Percentiles rank a stretch among this genome's conserved stretches.
phyloP scores from a whole-genome alignment of 1,139 yeast genomes.

The Sugiyamaella neomexicana region DNA sequence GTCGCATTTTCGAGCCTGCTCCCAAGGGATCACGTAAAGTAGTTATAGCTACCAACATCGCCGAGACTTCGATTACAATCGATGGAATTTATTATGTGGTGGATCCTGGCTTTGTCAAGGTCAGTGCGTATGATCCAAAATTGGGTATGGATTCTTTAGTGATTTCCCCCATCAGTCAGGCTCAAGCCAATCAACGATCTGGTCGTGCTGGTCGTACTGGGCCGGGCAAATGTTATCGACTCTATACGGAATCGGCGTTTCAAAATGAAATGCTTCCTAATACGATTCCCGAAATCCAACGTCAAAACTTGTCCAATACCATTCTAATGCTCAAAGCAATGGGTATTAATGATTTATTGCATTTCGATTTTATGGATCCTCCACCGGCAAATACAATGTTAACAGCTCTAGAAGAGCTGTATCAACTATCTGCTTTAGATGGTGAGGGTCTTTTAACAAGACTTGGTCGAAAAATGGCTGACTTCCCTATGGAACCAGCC shows the following conservation, averaged over 20 bases:
- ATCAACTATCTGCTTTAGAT: slow-evolving; percentile 78
- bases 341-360: slow-evolving; percentile 81
- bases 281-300: slow-evolving; percentile 87
- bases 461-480: slow-evolving; percentile 82
- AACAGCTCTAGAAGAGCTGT: slow-evolving; percentile 80
- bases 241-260: slow-evolving; percentile 70
- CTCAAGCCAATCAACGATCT: slow-evolving; percentile 79
- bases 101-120: slow-evolving; percentile 79
- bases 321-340: slow-evolving; percentile 89
- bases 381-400: slow-evolving; percentile 78
- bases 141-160: slow-evolving; percentile 75
- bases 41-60: slow-evolving; percentile 76
- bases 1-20: slow-evolving; percentile 70
- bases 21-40: slow-evolving; percentile 71
- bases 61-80: slow-evolving; percentile 78
- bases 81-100: slow-evolving; percentile 76
- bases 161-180: slow-evolving; percentile 76
- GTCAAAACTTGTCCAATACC: slow-evolving; percentile 84
- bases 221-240: slow-evolving; percentile 75
- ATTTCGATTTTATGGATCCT: slow-evolving; percentile 92
- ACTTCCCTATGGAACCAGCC: slow-evolving; percentile 94
- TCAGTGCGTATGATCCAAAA: slow-evolving; percentile 72
- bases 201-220: slow-evolving; percentile 90
- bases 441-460: slow-evolving; percentile 72
- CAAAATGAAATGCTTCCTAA: slow-evolving; percentile 78